Conservation (phyloP, 345 rosid species). For the Camelina neglecta region DNA sequence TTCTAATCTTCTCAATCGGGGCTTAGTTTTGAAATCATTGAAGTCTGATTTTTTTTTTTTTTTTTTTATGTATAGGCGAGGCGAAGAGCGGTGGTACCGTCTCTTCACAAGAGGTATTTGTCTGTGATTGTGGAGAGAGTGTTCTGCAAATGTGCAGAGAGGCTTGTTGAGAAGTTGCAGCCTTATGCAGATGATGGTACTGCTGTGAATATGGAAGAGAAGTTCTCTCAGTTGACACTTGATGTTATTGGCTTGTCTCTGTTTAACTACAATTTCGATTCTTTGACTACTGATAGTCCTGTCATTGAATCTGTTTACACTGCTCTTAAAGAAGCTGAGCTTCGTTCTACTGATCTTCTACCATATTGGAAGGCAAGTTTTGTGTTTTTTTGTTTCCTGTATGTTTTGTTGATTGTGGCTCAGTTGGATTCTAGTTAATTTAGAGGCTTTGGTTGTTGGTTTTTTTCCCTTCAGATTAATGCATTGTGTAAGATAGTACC, state of each 20-base stretch:
- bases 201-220: slow-evolving; percentile 93
- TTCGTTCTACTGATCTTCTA: slow-evolving; percentile 85
- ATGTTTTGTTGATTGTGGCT: not conserved
- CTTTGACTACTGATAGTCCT: slow-evolving; percentile 76
- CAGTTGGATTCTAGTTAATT: slow-evolving; percentile 23
- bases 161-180: slow-evolving; percentile 87
- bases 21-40: not conserved
- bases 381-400: not conserved
- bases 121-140: slow-evolving; percentile 91
- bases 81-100: slow-evolving; percentile 90
- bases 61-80: slow-evolving; percentile 63
- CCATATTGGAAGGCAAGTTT: slow-evolving; percentile 93
- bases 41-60: not conserved
- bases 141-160: slow-evolving; percentile 85
- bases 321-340: slow-evolving; percentile 93
- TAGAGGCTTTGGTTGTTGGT: slow-evolving; percentile 1
- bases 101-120: slow-evolving; percentile 89
- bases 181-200: slow-evolving; percentile 67
- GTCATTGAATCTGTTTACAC: slow-evolving; percentile 93
- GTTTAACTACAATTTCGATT: slow-evolving; percentile 89
- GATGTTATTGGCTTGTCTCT: slow-evolving; percentile 88
- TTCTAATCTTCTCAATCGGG: not conserved
- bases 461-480: slow-evolving; percentile 49
- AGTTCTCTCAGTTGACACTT: slow-evolving; percentile 88
- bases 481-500: slow-evolving; percentile 85